Conservation (phyloP, 768 basidiomycete genomes). For the Tubosaeta brunneosetosa region DNA sequence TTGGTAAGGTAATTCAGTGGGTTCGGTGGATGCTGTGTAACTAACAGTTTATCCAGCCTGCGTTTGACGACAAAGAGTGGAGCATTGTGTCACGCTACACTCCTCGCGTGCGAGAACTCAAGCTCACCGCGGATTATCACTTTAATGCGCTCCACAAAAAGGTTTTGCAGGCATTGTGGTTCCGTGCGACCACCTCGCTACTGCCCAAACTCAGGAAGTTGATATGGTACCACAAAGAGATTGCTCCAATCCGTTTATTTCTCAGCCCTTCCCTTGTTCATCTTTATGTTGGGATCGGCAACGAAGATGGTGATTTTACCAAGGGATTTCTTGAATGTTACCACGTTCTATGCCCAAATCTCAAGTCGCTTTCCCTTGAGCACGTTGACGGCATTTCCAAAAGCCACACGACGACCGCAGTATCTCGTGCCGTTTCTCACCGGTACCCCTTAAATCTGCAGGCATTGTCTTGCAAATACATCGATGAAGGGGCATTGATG, state of each 20-base stretch:
- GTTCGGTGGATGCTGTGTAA: background rate
- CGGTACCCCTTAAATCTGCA: background rate
- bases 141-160: too few relatives aligned
- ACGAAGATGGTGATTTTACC: background rate
- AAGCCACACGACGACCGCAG: background rate
- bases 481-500: background rate
- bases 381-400: background rate
- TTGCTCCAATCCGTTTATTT: background rate
- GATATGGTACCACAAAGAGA: background rate
- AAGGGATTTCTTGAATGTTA: background rate
- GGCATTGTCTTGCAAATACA: background rate
- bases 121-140: background rate
- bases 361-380: background rate
- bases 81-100: background rate
- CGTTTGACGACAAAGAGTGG: background rate
- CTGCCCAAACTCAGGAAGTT: background rate
- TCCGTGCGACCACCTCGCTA: background rate
- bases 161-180: background rate
- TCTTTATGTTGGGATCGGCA: background rate
- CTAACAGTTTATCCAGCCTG: background rate
- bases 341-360: background rate
- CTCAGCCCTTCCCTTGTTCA: background rate
- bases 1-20: background rate
- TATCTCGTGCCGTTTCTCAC: background rate
- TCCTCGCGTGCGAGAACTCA: background rate